These are phyloP conservation scores for Aspergillus affinis DNA, from an alignment of 495 filamentous ascomycete genomes.

Conservation along the genomic window DNA sequence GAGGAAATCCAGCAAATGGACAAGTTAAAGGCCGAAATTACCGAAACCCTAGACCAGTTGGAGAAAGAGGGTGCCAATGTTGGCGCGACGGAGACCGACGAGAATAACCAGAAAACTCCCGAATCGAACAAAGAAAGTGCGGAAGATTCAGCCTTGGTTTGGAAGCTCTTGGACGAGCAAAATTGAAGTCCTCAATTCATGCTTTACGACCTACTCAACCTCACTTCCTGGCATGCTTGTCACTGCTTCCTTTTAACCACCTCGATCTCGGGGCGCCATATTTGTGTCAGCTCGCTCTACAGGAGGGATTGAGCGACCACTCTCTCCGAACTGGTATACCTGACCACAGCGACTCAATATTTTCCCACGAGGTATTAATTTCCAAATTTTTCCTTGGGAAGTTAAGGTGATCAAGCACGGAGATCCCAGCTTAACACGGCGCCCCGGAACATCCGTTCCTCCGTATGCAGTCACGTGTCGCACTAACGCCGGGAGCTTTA, in stretches of 20 bases:
- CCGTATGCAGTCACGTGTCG: conserved; percentile 19
- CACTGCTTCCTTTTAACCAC: background rate
- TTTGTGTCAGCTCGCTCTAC: background rate
- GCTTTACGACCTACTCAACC: background rate
- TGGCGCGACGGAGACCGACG: conserved; percentile 7
- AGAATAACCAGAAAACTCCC: conserved; percentile 10
- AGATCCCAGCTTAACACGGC: conserved; percentile 1
- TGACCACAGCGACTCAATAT: no score
- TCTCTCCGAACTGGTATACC: background rate
- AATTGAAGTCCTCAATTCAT: conserved; percentile 4
- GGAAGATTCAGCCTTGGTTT: conserved; percentile 34
- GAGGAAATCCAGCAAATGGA: conserved; percentile 78
- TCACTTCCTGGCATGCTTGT: background rate
- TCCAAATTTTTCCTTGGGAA: no score
- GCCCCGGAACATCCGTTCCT: conserved; percentile 11
- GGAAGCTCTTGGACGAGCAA: conserved; percentile 37
- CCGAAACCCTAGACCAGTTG: conserved; percentile 64
- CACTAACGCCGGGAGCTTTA: conserved; percentile 20
- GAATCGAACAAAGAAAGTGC: conserved; percentile 15
- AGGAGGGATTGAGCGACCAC: background rate
- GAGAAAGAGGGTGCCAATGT: conserved; percentile 42
- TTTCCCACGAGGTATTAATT: no score
- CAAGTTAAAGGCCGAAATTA: conserved; percentile 69
- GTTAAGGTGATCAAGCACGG: no score
- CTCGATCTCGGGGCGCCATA: background rate